Base-by-base conservation (phyloP, 208 protist genomes). In the Acanthamoeba triangularis region DNA sequence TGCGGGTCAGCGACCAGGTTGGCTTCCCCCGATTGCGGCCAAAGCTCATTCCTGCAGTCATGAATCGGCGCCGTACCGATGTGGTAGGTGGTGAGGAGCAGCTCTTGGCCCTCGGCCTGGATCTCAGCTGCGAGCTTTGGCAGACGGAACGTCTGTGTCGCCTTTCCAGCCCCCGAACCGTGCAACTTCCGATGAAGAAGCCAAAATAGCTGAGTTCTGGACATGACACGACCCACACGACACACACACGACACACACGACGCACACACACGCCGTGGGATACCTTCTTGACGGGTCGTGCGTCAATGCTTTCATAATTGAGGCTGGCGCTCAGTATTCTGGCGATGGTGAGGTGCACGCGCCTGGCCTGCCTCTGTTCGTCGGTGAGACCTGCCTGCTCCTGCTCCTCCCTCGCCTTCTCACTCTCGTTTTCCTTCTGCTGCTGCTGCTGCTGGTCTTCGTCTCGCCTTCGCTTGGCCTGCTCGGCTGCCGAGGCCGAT, bases 101-200 rank as follows among this genome's bases (percentile, higher is more conserved):
- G 61, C 61, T 63, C 56, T 13, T 69, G 30, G 11, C 61, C 85
- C 37, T 91, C 85, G 33, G 35, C 41, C 23, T 91, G 52, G 23
- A 91, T 35, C 33, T 91, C 85, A 28, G 61, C 52, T 11, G 85
- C 61, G 13, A 91, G 85, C 37, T 33, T 91, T 16, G 85, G 85
- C 2, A 91, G 85, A 30, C 54, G 61, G 41, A 54, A 74, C 20
- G 14, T 35, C 33, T 67, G 61, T 0, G 33, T 14, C 13, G 67
- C 25, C 67, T 35, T 28, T 20, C 59, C 59, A 63, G 59, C 59
- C 6, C 20, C 25, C 23, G 59, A 63, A 10, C 59, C 25, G 59
- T 63, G 59, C 59, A n/a, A 63, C 59, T 63, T 8, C 20, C 16
- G 59, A 33, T 28, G 65, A 74, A 1, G 65, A 67, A 47, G 4